Conservation (phyloP, 306 rosid genomes). For the Prunus mume region DNA sequence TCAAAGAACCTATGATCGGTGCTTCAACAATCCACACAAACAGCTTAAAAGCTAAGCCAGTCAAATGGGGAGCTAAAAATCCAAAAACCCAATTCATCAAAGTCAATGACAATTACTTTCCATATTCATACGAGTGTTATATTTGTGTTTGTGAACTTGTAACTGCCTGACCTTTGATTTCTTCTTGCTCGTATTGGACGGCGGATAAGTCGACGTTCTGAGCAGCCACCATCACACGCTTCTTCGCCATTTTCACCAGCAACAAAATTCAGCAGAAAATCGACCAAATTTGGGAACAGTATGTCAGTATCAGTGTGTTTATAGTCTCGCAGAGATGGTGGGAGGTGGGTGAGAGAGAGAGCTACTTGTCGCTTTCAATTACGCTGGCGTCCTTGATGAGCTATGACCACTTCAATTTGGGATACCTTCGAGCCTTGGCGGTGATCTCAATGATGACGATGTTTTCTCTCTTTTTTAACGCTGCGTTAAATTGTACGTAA, state of each 20-base stretch:
- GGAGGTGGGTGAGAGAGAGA: background rate
- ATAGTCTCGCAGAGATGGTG: too few relatives aligned
- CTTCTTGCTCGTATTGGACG: conserved; percentile 50
- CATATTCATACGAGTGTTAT: background rate
- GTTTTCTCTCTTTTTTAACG: background rate
- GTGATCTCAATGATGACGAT: background rate
- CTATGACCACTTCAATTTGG: background rate
- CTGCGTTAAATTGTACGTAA: background rate
- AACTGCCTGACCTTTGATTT: conserved; percentile 45
- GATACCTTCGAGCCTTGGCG: background rate
- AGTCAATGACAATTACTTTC: background rate
- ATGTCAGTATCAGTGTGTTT: background rate
- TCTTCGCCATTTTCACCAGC: conserved; percentile 56
- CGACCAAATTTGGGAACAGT: background rate
- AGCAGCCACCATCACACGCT: conserved; percentile 60
- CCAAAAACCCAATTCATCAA: conserved; percentile 20
- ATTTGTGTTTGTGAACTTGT: background rate
- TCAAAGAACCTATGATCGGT: conserved; percentile 61
- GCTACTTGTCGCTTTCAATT: background rate
- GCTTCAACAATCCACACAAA: conserved; percentile 62
- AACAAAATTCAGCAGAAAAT: background rate
- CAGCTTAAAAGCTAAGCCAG: conserved; percentile 59
- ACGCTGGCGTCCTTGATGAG: background rate
- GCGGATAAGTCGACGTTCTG: conserved; percentile 61
- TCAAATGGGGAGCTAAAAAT: conserved; percentile 89